Conservation (phyloP, 768 basidiomycete species). For the Mycena indigotica region DNA sequence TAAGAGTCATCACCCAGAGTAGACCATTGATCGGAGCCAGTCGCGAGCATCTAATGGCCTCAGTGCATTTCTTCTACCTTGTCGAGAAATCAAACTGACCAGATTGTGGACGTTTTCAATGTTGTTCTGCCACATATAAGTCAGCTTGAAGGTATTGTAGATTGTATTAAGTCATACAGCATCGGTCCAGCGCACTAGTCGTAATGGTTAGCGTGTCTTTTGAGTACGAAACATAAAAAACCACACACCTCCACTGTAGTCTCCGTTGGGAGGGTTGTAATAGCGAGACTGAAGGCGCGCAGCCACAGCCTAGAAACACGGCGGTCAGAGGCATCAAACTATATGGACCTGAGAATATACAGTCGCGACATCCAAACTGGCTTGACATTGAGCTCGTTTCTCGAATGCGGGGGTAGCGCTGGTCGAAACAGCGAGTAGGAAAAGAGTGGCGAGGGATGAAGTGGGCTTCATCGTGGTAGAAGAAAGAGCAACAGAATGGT, state of each 20-base stretch:
- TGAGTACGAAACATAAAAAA: no score
- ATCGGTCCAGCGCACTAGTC: slow-evolving; percentile 63
- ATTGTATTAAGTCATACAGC: slow-evolving; percentile 47
- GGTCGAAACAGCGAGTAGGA: neutral
- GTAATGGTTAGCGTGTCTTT: no score
- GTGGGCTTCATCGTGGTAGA: neutral
- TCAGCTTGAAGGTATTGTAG: no score
- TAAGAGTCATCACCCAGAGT: slow-evolving; percentile 45
- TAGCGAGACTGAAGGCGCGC: slow-evolving; percentile 40
- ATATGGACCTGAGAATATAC: neutral
- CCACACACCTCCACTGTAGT: slow-evolving; percentile 44
- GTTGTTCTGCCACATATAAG: slow-evolving; percentile 48
- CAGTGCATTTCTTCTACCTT: neutral
- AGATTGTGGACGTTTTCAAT: slow-evolving; percentile 59
- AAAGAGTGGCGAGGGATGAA: neutral
- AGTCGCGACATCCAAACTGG: slow-evolving; percentile 6
- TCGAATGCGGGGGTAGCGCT: neutral
- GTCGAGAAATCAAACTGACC: neutral
- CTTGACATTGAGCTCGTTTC: slow-evolving; percentile 10
- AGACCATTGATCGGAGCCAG: slow-evolving; percentile 42
- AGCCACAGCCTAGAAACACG: slow-evolving; percentile 33
- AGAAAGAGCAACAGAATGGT: neutral
- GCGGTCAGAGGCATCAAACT: no score
- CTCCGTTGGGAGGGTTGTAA: slow-evolving; percentile 41
- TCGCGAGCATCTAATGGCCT: slow-evolving; percentile 46